Conservation (phyloP, 2,329 filamentous ascomycete genomes). For the Penicillium sp. region DNA sequence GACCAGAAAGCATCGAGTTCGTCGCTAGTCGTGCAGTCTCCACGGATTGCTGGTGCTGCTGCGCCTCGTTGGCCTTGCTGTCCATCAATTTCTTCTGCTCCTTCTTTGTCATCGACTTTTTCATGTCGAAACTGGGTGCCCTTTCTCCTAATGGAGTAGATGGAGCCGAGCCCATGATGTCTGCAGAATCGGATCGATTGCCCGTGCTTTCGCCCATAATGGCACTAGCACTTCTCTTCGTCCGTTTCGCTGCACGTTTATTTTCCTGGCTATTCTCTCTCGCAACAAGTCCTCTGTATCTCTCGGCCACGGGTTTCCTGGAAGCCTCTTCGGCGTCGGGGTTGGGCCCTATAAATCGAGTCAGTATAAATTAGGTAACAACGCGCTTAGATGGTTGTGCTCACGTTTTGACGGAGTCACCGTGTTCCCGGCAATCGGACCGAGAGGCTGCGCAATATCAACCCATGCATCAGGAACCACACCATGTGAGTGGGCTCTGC, state of each 20-base stretch:
- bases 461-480: constrained; percentile 77
- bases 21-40: constrained; percentile 79
- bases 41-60: constrained; percentile 82
- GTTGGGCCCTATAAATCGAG: constrained; percentile 40
- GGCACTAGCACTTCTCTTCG: constrained; percentile 64
- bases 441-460: constrained; percentile 64
- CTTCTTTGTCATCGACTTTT: constrained; percentile 82
- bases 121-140: constrained; percentile 63
- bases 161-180: constrained; percentile 66
- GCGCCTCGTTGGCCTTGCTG: constrained; percentile 74
- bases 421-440: constrained; percentile 44
- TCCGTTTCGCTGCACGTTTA: constrained; percentile 69
- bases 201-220: constrained; percentile 58
- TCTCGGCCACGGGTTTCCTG: constrained; percentile 52
- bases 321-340: constrained; percentile 50
- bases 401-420: constrained; percentile 50
- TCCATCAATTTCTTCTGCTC: constrained; percentile 80
- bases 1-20: constrained; percentile 63
- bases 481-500: constrained; percentile 80
- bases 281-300: constrained; percentile 67
- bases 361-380: constrained; percentile 23
- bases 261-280: constrained; percentile 76
- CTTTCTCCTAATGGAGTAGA: constrained; percentile 53
- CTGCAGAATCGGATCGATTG: constrained; percentile 61
- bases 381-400: constrained; percentile 17